phyloP scores from a whole-genome alignment of 2,329 filamentous ascomycete species.

The Claviceps citrina region DNA sequence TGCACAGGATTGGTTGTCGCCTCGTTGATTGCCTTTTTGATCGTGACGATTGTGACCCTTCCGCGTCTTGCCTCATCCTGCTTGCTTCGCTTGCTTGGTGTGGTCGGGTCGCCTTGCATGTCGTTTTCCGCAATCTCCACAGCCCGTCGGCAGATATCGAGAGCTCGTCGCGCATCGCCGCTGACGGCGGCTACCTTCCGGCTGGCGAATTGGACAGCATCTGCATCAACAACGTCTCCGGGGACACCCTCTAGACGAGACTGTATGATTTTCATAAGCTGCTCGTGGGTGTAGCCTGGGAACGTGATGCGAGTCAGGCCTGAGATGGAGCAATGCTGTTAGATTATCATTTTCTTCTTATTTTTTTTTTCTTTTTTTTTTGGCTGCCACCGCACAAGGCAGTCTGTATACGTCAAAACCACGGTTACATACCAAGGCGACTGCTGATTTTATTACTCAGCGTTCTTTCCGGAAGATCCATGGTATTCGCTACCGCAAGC shows the following conservation, averaged over 20 bases:
- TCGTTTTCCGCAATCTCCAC: conserved; percentile 88
- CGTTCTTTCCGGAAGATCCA: conserved; percentile 92
- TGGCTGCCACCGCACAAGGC: not conserved
- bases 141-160: conserved; percentile 89
- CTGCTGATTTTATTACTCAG: conserved; percentile 98
- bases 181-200: conserved; percentile 94
- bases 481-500: conserved; percentile 93
- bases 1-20: conserved; percentile 86
- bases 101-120: conserved; percentile 31
- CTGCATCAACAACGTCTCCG: conserved; percentile 76
- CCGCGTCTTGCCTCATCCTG: conserved; percentile 15
- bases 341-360: too few relatives aligned
- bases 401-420: not conserved
- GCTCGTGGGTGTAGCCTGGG: conserved; percentile 89
- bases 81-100: conserved; percentile 40
- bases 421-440: conserved; percentile 40
- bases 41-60: conserved; percentile 78
- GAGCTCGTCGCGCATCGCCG: conserved; percentile 77
- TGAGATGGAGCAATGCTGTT: conserved; percentile 8
- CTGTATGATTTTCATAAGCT: conserved; percentile 93
- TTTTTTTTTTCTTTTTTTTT: not conserved
- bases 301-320: conserved; percentile 89
- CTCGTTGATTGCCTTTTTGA: conserved; percentile 89
- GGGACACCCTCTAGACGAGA: conserved; percentile 82
- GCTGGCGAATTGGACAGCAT: conserved; percentile 90